Evolutionary conservation across 371 early-diverging fungal species (phyloP), one percentile per base, ranked within the genome.

Genomic region (Chytridiales sp.): DNA sequence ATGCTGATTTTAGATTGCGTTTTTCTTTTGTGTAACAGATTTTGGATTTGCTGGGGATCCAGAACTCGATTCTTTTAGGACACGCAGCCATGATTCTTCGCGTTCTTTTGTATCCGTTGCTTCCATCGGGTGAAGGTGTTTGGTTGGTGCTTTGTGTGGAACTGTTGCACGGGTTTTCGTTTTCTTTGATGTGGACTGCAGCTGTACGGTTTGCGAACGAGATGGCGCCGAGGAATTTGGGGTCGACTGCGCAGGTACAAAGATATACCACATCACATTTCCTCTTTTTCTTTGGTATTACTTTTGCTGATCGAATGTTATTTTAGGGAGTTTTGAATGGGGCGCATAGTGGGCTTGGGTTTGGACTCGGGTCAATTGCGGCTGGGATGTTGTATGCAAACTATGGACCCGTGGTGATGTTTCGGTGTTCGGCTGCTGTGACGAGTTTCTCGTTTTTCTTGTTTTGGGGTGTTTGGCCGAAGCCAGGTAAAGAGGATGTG

Each of bases 111-210:
- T 51, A 51, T 24, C 32, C 52, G 27, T 19, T 51, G 13, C 13
- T 51, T 13, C 52, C 52, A 4, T 13, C 15, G 19, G 32, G 52
- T 6, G 5, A 5, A n/a, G 5, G 52, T 6, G 36, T 38, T 26
- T 51, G 32, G 35, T 21, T 51, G 19, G 52, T 51, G 32, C 36
- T 51, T 4, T 32, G 35, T 13, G 38, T 51, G 5, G 52, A 51
- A 38, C 32, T 51, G 3, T 24, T 51, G 3, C 52, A 51, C 52
- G 52, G 52, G 19, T 22, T 51, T 19, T 51, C 52, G 4, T 51
- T 51, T 24, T 35, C 52, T 11, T 13, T 51, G 22, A 51, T 51
- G 52, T 51, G 52, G 52, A 51, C 52, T 6, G 52, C 52, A 4
- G 52, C 27, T 11, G 52, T 51, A 3, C 32, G 38, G 31, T 51